Percentiles rank a stretch among this genome's conserved stretches.
phyloP scores from a whole-genome alignment of 2,329 filamentous ascomycete species.

The Ilyonectria destructans region DNA sequence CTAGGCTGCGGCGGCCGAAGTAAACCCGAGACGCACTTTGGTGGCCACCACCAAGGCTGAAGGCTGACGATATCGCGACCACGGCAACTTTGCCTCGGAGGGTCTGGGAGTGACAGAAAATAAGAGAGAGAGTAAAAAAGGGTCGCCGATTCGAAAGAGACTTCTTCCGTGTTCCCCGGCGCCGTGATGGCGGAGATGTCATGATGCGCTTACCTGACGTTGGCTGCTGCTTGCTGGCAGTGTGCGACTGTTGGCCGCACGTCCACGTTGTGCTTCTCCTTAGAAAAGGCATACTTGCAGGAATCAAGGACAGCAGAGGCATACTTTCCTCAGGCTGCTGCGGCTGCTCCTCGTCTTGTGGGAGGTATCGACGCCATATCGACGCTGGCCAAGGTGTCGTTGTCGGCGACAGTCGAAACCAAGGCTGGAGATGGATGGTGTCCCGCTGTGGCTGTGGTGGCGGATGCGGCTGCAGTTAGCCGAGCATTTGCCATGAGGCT shows the following conservation, averaged over 20 bases:
- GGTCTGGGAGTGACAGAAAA: constrained; percentile 12
- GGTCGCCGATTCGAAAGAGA: constrained; percentile 29
- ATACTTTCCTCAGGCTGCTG: constrained; percentile 9
- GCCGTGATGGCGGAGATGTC: constrained; percentile 34
- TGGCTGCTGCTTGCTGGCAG: constrained; percentile 40
- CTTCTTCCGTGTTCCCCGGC: constrained; percentile 43
- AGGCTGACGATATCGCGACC: constrained; percentile 32
- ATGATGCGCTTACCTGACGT: constrained; percentile 38
- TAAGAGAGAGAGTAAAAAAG: not conserved
- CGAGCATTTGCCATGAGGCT: constrained; percentile 45
- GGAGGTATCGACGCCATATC: constrained; percentile 31
- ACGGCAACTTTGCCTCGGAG: constrained; percentile 30
- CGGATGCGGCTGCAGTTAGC: constrained; percentile 40
- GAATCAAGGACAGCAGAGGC: constrained; percentile 1
- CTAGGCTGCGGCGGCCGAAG: constrained; percentile 42
- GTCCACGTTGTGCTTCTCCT: constrained; percentile 26
- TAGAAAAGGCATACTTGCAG: constrained; percentile 20
- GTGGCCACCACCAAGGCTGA: constrained; percentile 42
- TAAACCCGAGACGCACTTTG: constrained; percentile 46
- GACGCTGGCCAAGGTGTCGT: constrained; percentile 42
- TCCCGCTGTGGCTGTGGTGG: constrained; percentile 51
- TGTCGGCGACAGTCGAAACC: constrained; percentile 48
- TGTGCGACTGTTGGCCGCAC: constrained; percentile 41
- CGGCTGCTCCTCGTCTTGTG: constrained; percentile 36
- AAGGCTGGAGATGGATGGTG: constrained; percentile 45